Evolutionary conservation across 768 basidiomycete species (phyloP).

Genomic region (Infundibulicybe gibba): DNA sequence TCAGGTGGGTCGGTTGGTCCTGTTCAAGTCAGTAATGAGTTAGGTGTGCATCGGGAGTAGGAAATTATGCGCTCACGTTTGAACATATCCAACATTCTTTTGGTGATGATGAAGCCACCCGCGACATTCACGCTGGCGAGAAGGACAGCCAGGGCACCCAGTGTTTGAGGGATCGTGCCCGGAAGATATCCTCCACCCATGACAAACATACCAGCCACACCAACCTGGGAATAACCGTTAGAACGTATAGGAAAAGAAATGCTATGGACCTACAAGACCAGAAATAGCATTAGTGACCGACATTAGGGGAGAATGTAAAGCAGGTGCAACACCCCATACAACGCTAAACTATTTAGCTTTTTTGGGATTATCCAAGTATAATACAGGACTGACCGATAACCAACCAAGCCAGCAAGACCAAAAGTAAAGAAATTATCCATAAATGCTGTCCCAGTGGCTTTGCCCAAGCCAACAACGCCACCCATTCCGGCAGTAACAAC

Average conservation of each 20-base stretch:
- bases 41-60: background rate
- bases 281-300: slow-evolving; percentile 89
- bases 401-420: slow-evolving; percentile 81
- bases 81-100: slow-evolving; percentile 93
- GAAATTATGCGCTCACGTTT: slow-evolving; percentile 48
- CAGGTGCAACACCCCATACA: slow-evolving; percentile 87
- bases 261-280: slow-evolving; percentile 39
- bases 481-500: slow-evolving; percentile 77
- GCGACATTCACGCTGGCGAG: slow-evolving; percentile 86
- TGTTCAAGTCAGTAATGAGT: slow-evolving; percentile 20
- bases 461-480: slow-evolving; percentile 67
- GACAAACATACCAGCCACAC: slow-evolving; percentile 82
- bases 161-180: slow-evolving; percentile 72
- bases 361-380: background rate
- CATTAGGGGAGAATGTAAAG: slow-evolving; percentile 88
- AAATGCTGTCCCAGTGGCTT: slow-evolving; percentile 75
- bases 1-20: slow-evolving; percentile 85
- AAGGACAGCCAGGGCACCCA: slow-evolving; percentile 83
- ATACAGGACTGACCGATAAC: slow-evolving; percentile 43
- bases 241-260: background rate
- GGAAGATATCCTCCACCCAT: slow-evolving; percentile 90
- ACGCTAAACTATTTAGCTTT: slow-evolving; percentile 42
- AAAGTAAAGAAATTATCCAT: slow-evolving; percentile 91
- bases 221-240: slow-evolving; percentile 39
- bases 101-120: slow-evolving; percentile 86